Percentiles rank a stretch among this genome's conserved stretches.
phyloP scores from a whole-genome alignment of 2,329 filamentous ascomycete species.

The Fusarium virguliforme region DNA sequence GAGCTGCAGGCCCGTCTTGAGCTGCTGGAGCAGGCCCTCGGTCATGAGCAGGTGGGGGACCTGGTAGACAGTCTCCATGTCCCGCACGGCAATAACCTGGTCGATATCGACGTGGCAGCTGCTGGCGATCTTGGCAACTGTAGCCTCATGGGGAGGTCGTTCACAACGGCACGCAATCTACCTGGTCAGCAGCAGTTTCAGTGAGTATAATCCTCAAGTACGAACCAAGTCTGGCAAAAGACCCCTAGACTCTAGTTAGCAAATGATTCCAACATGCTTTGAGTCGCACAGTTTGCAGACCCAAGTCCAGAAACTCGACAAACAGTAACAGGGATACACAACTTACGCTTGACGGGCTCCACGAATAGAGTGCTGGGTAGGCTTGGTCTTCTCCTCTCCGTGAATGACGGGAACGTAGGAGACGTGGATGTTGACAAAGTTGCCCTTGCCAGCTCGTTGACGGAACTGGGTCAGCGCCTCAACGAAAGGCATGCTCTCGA shows the following conservation, averaged over 20 bases:
- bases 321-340: not conserved
- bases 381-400: constrained; percentile 94
- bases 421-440: constrained; percentile 92
- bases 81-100: constrained; percentile 90
- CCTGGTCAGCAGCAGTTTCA: not conserved
- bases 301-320: not conserved
- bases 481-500: constrained; percentile 90
- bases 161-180: constrained; percentile 95
- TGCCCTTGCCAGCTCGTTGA: constrained; percentile 79
- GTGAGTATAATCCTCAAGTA: not conserved
- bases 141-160: constrained; percentile 78
- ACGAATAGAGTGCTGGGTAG: constrained; percentile 91
- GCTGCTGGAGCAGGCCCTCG: constrained; percentile 80
- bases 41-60: constrained; percentile 92
- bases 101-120: constrained; percentile 89
- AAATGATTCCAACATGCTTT: not conserved
- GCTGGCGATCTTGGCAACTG: constrained; percentile 89
- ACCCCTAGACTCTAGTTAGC: not conserved
- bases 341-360: constrained; percentile 60
- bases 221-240: constrained; percentile 9
- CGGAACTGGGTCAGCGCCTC: constrained; percentile 82
- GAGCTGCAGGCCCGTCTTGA: constrained; percentile 77
- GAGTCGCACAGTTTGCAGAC: not conserved
- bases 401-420: constrained; percentile 83
- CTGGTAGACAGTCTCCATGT: constrained; percentile 93